Evolutionary conservation across 2,329 filamentous ascomycete genomes (phyloP), one percentile per base, ranked within the genome.

Genomic region (Paecilomyces variotii): DNA sequence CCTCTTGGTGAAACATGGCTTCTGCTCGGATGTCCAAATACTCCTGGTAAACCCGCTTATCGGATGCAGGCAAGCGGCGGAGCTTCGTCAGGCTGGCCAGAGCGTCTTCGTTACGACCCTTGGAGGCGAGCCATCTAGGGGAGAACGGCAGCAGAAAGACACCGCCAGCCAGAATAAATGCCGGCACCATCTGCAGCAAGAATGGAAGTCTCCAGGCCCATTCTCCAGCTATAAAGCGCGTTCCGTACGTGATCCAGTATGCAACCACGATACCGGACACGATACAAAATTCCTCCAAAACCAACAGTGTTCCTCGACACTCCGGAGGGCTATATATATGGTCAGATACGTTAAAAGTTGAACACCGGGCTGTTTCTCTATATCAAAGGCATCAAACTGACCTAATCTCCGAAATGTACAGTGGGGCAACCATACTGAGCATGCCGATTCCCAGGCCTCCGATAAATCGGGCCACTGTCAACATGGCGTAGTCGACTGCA

Each of bases 91-190:
- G 70, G n/a, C 73, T 76, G 6, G 72, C 59, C 4, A 84, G 70
- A 0, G 79, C 77, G 57, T 84, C 81, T 3, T 79, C 71, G 32
- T 82, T 72, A 2, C 78, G 75, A 9, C 74, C 76, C 55, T 78
- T 75, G 4, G 74, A 76, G 6, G 75, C 76, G 0, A 84, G 75
- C 76, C 82, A 84, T 30, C 82, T 74, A 0, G 82, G 82, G 0
- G 82, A 84, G 63, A 80, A 84, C 0, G 83, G 83, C 49, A 83
- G 72, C 60, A 80, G 74, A 11, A 71, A 60, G 2, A 77, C 73
- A 34, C 74, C 72, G 1, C 65, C 69, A 1, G 67, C 65, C 2
- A 77, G 68, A 49, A 77, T 57, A 45, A 76, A 67, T 0, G 72
- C 72, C 1, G 74, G 74, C 11, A 75, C 64, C 61, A 81, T 74